Percentiles rank a stretch among this genome's conserved stretches.
phyloP scores from a whole-genome alignment of 2,329 filamentous ascomycete species.

The Xylaria sp. region DNA sequence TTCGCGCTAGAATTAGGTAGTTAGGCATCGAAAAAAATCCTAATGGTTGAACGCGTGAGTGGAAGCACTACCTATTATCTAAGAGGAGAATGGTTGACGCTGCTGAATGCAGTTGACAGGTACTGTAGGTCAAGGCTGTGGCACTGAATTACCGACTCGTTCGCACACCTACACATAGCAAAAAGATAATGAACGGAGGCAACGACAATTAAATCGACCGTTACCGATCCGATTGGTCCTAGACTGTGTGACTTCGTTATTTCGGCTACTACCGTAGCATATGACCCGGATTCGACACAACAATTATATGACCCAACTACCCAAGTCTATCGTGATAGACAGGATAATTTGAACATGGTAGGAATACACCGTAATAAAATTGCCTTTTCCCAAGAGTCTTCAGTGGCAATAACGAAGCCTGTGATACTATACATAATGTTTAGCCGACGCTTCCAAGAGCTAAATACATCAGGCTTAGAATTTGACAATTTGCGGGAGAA shows the following conservation, averaged over 20 bases:
- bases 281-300: background rate
- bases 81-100: background rate
- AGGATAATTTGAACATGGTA: background rate
- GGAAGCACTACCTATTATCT: background rate
- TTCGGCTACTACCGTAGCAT: background rate
- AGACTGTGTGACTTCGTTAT: background rate
- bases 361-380: background rate
- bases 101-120: background rate
- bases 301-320: background rate
- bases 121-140: background rate
- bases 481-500: too few relatives aligned
- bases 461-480: background rate
- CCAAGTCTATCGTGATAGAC: background rate
- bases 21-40: slow-evolving; percentile 7
- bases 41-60: background rate
- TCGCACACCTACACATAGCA: too few relatives aligned
- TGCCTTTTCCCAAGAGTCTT: too few relatives aligned
- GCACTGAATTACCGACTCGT: background rate
- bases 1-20: slow-evolving; percentile 14
- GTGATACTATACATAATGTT: background rate
- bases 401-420: too few relatives aligned
- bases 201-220: background rate
- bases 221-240: background rate
- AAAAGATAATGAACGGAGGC: too few relatives aligned
- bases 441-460: background rate